Conservation (phyloP, 2,329 filamentous ascomycete genomes). For the Phyllosticta citribraziliensis region DNA sequence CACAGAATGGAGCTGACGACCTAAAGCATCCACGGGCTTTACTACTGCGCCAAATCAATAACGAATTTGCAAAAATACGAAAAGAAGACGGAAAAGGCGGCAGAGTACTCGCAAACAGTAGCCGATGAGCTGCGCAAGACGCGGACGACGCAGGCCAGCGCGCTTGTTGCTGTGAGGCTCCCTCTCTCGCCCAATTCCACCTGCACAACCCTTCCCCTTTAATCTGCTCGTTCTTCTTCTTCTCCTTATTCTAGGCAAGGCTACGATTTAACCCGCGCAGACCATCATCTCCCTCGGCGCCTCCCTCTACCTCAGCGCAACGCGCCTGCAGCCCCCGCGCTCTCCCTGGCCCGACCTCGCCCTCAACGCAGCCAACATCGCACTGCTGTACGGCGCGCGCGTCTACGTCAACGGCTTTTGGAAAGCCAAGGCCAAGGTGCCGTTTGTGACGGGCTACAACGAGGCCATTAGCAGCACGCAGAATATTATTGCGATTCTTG, state of each 20-base stretch:
- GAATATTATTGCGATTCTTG: not conserved
- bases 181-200: not conserved
- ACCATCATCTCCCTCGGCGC: constrained; percentile 18
- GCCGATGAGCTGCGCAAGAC: constrained; percentile 26
- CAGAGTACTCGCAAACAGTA: constrained; percentile 26
- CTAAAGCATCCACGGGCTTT: constrained; percentile 19
- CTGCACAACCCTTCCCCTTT: not conserved
- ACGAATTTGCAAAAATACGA: constrained; percentile 27
- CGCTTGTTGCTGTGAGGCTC: constrained; percentile 20
- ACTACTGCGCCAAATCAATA: constrained; percentile 26
- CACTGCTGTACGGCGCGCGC: constrained; percentile 13
- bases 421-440: constrained; percentile 23
- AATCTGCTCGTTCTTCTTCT: too few relatives aligned
- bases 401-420: constrained; percentile 24
- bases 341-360: constrained; percentile 8
- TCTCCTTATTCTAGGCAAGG: too few relatives aligned
- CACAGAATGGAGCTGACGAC: not conserved
- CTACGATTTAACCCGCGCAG: constrained; percentile 7
- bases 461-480: constrained; percentile 19
- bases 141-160: constrained; percentile 25
- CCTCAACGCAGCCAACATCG: constrained; percentile 13
- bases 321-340: not conserved
- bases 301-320: constrained; percentile 15
- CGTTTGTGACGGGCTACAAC: constrained; percentile 28
- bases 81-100: constrained; percentile 24